phyloP scores from a whole-genome alignment of 2,329 filamentous ascomycete species.

The Colletotrichum limetticola region DNA sequence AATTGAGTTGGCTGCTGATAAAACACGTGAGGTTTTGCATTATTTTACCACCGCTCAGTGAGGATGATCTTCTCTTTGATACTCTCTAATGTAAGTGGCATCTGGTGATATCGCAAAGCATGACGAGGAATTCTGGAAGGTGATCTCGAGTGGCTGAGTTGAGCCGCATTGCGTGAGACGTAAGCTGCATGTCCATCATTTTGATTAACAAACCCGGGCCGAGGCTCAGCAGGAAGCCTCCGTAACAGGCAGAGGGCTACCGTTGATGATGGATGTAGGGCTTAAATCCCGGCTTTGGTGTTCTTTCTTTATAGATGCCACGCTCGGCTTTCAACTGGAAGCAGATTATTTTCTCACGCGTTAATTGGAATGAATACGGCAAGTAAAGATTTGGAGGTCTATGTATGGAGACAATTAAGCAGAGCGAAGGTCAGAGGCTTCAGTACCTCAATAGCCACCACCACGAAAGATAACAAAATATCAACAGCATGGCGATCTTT shows the following conservation, averaged over 20 bases:
- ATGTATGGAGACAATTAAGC: not conserved
- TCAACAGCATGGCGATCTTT: too few species aligned
- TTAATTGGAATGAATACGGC: not conserved
- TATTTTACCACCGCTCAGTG: too few species aligned
- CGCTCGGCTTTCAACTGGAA: too few species aligned
- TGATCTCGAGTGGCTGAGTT: slow-evolving; percentile 37
- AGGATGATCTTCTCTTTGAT: slow-evolving; percentile 22
- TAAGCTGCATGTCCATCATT: not conserved
- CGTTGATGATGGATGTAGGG: slow-evolving; percentile 35
- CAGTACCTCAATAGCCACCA: not conserved
- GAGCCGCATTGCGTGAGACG: not conserved
- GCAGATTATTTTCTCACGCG: too few species aligned
- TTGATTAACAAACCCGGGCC: not conserved
- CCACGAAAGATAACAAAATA: not conserved
- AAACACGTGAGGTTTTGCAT: too few species aligned
- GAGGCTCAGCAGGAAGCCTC: slow-evolving; percentile 18
- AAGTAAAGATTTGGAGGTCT: not conserved
- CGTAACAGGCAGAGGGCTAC: slow-evolving; percentile 32
- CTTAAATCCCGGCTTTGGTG: not conserved
- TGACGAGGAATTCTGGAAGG: slow-evolving; percentile 36
- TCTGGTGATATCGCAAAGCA: slow-evolving; percentile 41
- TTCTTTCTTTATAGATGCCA: not conserved
- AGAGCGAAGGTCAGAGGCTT: not conserved
- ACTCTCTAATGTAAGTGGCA: slow-evolving; percentile 41
- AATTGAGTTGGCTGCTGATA: too few species aligned